Conservation (phyloP, 2,329 filamentous ascomycete genomes). For the Elsinoe perseae region DNA sequence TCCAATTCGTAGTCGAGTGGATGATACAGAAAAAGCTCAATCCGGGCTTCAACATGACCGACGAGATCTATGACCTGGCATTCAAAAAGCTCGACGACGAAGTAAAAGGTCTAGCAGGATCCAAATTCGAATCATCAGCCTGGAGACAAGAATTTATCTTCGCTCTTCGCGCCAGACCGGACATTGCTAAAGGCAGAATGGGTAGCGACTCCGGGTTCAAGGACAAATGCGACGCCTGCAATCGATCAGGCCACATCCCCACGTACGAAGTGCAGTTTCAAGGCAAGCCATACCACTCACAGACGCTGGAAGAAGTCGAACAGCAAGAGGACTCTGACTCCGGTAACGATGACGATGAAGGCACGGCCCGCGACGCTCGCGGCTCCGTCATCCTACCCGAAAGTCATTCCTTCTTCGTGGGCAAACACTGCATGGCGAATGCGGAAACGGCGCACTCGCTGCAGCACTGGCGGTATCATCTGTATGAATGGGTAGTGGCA, state of each 20-base stretch:
- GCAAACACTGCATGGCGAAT: conserved; percentile 53
- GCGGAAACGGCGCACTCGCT: conserved; percentile 64
- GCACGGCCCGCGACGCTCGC: conserved; percentile 41
- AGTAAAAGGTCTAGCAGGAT: conserved; percentile 57
- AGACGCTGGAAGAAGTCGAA: conserved; percentile 57
- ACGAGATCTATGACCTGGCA: conserved; percentile 58
- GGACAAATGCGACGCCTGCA: conserved; percentile 61
- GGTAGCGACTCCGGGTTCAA: conserved; percentile 32
- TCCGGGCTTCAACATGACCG: conserved; percentile 56
- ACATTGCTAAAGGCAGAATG: conserved; percentile 46
- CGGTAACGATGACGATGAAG: conserved; percentile 30
- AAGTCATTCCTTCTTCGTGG: conserved; percentile 45
- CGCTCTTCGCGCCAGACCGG: conserved; percentile 58
- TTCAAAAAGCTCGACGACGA: conserved; percentile 68
- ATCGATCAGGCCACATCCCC: conserved; percentile 59
- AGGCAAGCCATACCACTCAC: conserved; percentile 58
- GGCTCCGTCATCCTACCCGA: conserved; percentile 41
- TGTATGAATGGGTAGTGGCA: conserved; percentile 63
- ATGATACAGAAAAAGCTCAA: conserved; percentile 73
- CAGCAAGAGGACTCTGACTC: conserved; percentile 42
- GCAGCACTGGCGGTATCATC: conserved; percentile 65
- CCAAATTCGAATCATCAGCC: conserved; percentile 62
- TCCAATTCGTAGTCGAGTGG: conserved; percentile 69
- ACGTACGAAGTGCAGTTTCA: conserved; percentile 55
- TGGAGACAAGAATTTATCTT: conserved; percentile 63